Conservation (phyloP, 2,329 filamentous ascomycete genomes). For the Reticulascus tulasneorum region DNA sequence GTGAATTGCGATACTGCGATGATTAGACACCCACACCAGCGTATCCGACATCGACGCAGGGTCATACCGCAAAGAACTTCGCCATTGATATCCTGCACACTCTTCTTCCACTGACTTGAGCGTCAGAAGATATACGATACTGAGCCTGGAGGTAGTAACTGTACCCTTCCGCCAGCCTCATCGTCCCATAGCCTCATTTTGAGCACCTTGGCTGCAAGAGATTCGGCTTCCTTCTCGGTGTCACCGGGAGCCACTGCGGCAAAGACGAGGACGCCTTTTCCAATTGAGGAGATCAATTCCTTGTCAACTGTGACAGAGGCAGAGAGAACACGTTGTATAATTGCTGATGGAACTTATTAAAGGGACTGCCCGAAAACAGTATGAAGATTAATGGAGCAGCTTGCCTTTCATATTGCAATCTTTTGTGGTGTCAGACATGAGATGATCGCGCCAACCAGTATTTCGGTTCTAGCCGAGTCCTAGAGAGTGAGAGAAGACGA, state of each 20-base stretch:
- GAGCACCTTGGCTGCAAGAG: conserved; percentile 77
- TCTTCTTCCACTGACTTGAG: conserved; percentile 74
- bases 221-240: conserved; percentile 81
- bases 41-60: too few species aligned
- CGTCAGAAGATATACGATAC: background rate
- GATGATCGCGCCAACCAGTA: too few species aligned
- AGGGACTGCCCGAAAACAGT: conserved; percentile 2
- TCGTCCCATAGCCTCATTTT: conserved; percentile 93
- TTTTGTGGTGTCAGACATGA: too few species aligned
- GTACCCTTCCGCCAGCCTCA: conserved; percentile 63
- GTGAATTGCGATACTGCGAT: conserved; percentile 90
- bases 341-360: conserved; percentile 51
- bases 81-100: conserved; percentile 80
- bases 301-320: conserved; percentile 94
- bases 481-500: too few species aligned
- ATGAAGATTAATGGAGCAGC: conserved; percentile 12
- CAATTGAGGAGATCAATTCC: conserved; percentile 84
- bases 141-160: conserved; percentile 10
- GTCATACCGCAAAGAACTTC: conserved; percentile 90
- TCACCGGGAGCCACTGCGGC: conserved; percentile 89
- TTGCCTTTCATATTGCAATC: conserved; percentile 32
- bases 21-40: too few species aligned
- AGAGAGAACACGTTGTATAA: conserved; percentile 89
- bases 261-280: conserved; percentile 84
- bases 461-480: too few species aligned